A percentile compares a stretch with the other conserved stretches of the same genome.
These are phyloP conservation scores for Xerocomellus chrysenteron DNA, from an alignment of 768 basidiomycete species.

Conservation along the genomic window DNA sequence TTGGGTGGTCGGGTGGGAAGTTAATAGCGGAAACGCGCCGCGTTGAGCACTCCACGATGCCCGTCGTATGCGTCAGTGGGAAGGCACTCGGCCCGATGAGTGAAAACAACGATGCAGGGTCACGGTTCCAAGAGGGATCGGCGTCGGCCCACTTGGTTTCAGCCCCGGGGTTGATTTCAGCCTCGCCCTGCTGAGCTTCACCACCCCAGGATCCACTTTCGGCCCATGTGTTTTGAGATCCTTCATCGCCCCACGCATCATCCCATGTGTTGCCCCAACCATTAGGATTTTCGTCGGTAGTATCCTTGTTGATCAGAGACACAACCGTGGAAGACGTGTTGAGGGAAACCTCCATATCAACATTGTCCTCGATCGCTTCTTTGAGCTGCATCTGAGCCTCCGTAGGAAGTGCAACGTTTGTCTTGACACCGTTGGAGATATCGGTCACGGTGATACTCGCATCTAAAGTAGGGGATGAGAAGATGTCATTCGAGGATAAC, in stretches of 20 bases:
- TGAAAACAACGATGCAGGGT: constrained; percentile 31
- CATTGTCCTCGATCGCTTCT: constrained; percentile 29
- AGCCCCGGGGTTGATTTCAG: neutral
- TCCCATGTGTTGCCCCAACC: constrained; percentile 9
- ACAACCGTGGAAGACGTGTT: neutral
- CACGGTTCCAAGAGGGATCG: constrained; percentile 25
- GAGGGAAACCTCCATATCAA: constrained; percentile 20
- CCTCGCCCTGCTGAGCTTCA: constrained; percentile 4
- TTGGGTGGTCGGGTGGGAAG: constrained; percentile 34
- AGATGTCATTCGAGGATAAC: neutral
- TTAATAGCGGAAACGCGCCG: constrained; percentile 52
- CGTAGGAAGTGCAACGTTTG: constrained; percentile 22
- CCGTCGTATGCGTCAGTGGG: constrained; percentile 61
- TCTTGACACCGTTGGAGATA: constrained; percentile 12
- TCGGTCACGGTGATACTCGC: constrained; percentile 16
- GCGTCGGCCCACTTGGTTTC: constrained; percentile 14
- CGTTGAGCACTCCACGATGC: constrained; percentile 64
- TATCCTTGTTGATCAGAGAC: neutral
- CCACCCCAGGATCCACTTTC: constrained; percentile 4
- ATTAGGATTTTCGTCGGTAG: neutral
- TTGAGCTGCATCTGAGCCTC: constrained; percentile 25
- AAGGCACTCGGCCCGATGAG: constrained; percentile 57
- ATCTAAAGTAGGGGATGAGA: constrained; percentile 14
- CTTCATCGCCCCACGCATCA: constrained; percentile 13
- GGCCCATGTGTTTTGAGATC: constrained; percentile 10